Conservation (phyloP, 768 basidiomycete genomes). For the Hygrophoropsis aurantiaca region DNA sequence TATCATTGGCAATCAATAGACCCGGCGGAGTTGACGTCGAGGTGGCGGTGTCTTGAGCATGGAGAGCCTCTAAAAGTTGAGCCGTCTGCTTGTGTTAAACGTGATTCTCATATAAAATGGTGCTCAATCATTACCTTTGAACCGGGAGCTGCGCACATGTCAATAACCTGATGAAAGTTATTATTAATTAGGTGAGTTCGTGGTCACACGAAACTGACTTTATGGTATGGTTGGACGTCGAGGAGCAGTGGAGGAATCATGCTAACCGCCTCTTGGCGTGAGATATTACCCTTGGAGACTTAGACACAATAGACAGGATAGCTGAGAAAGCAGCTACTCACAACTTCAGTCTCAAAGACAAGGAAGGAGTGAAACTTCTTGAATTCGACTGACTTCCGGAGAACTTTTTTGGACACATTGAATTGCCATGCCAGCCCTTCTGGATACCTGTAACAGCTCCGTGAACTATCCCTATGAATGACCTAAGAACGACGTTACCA, state of each 20-base stretch:
- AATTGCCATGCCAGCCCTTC: conserved; percentile 96
- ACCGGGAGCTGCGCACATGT: conserved; percentile 98
- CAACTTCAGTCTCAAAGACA: conserved; percentile 97
- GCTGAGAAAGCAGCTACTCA: conserved; percentile 37
- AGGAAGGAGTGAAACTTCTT: conserved; percentile 95
- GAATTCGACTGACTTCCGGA: conserved; percentile 87
- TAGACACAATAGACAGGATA: neutral
- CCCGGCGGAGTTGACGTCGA: conserved; percentile 75
- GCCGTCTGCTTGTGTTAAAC: conserved; percentile 61
- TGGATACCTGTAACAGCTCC: conserved; percentile 70
- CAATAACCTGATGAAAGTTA: conserved; percentile 62
- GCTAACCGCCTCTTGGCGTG: conserved; percentile 95
- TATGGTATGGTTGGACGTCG: conserved; percentile 91
- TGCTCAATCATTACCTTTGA: conserved; percentile 65
- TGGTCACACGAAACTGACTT: conserved; percentile 42
- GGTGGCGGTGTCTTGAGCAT: conserved; percentile 68
- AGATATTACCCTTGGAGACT: conserved; percentile 86
- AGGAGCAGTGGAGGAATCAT: conserved; percentile 98
- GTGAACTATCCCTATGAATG: neutral
- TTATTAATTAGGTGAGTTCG: neutral
- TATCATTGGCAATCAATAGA: conserved; percentile 92
- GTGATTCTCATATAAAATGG: neutral
- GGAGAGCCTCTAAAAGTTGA: conserved; percentile 93
- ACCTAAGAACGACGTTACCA: conserved; percentile 55
- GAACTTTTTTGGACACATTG: conserved; percentile 83